Evolutionary conservation across 352 stramenopile species (phyloP).

Genomic region (Phytophthora nicotianae): DNA sequence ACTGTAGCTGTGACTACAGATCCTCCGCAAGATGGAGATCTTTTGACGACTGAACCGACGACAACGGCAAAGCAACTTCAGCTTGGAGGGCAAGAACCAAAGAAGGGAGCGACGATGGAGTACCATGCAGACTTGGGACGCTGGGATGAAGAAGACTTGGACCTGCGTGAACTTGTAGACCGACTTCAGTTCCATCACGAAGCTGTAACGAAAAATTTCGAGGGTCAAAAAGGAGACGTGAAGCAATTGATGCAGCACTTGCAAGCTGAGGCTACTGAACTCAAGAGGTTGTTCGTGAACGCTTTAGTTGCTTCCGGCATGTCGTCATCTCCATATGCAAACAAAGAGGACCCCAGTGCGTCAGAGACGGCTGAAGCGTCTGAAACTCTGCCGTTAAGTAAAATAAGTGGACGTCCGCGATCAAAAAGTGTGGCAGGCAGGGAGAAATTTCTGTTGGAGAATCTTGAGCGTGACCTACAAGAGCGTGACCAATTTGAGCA

Average conservation of each 20-base stretch:
- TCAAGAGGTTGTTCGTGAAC: conserved; percentile 73
- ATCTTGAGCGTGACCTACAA: conserved; percentile 47
- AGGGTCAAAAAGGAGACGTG: conserved; percentile 73
- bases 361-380: neutral
- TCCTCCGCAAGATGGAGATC: conserved; percentile 1
- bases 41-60: conserved; percentile 20
- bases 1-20: conserved; percentile 49
- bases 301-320: conserved; percentile 46
- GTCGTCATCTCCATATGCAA: conserved; percentile 4
- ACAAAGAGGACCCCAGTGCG: neutral
- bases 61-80: conserved; percentile 24
- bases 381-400: conserved; percentile 21
- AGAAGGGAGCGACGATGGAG: conserved; percentile 23
- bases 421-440: conserved; percentile 31
- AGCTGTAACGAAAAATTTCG: conserved; percentile 70
- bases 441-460: conserved; percentile 49
- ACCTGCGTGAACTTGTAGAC: conserved; percentile 76
- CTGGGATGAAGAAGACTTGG: conserved; percentile 80
- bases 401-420: conserved; percentile 28
- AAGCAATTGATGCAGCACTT: conserved; percentile 67
- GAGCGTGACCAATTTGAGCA: conserved; percentile 33
- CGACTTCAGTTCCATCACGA: conserved; percentile 83
- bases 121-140: conserved; percentile 64
- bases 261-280: conserved; percentile 65
- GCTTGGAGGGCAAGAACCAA: conserved; percentile 18